Conservation (phyloP, 805 yeast species). For the Ogataea allantospora region DNA sequence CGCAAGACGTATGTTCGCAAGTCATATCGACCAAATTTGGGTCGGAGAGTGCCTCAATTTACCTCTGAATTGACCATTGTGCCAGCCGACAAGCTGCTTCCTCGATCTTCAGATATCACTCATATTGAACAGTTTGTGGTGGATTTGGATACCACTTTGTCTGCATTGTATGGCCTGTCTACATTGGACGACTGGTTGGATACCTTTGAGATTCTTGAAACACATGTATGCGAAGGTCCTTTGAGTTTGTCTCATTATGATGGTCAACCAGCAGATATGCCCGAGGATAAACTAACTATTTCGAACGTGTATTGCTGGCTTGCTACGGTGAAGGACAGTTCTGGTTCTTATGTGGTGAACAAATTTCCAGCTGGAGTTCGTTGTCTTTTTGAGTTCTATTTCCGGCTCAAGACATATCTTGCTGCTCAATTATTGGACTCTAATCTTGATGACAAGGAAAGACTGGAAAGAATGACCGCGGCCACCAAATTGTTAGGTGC, state of each 20-base stretch:
- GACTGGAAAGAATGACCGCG: constrained; percentile 68
- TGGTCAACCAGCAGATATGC: constrained; percentile 37
- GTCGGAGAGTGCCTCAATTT: constrained; percentile 39
- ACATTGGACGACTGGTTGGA: constrained; percentile 75
- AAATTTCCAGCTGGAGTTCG: constrained; percentile 68
- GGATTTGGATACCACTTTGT: constrained; percentile 60
- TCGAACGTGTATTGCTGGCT: constrained; percentile 73
- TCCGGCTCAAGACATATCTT: constrained; percentile 63
- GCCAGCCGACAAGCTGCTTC: constrained; percentile 33
- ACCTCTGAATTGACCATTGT: constrained; percentile 39
- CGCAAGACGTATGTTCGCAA: constrained; percentile 70
- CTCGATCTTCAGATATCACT: constrained; percentile 38
- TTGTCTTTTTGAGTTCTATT: constrained; percentile 63
- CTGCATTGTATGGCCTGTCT: constrained; percentile 54
- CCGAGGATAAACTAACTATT: constrained; percentile 58
- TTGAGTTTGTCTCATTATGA: constrained; percentile 58
- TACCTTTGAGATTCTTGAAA: constrained; percentile 70
- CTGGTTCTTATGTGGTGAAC: constrained; percentile 34
- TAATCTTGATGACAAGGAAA: constrained; percentile 51
- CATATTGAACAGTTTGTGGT: constrained; percentile 62
- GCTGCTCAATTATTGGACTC: constrained; percentile 63
- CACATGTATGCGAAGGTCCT: constrained; percentile 56
- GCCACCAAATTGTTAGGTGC: constrained; percentile 64
- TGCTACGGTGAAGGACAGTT: constrained; percentile 48
- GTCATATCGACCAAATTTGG: constrained; percentile 60